phyloP scores from a whole-genome alignment of 2,329 filamentous ascomycete genomes.

The Aspergillus calidoustus region DNA sequence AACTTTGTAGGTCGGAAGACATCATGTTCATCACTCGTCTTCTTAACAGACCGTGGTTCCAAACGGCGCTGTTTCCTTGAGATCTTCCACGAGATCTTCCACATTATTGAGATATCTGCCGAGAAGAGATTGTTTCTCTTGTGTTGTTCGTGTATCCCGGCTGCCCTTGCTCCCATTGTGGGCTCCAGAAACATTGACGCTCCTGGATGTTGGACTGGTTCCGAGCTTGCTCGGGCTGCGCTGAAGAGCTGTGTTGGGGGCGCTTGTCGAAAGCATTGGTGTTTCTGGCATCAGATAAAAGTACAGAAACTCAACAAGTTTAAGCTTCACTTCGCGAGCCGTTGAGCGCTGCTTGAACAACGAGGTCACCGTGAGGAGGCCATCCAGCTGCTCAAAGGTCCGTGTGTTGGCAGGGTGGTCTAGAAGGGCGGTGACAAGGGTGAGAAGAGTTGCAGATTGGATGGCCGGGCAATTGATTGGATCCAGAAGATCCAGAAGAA shows the following conservation, averaged over 20 bases:
- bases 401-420: conserved; percentile 86
- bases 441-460: conserved; percentile 86
- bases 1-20: conserved; percentile 19
- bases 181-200: conserved; percentile 36
- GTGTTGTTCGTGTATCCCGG: conserved; percentile 65
- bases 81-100: conserved; percentile 80
- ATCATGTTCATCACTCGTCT: conserved; percentile 21
- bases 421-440: conserved; percentile 85
- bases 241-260: conserved; percentile 56
- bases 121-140: conserved; percentile 80
- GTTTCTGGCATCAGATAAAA: conserved; percentile 98
- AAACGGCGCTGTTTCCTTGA: conserved; percentile 79
- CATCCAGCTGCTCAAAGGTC: conserved; percentile 89
- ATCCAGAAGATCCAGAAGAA: conserved; percentile 92
- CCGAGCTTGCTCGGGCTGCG: conserved; percentile 71
- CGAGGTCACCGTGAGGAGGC: conserved; percentile 86
- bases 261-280: conserved; percentile 42
- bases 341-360: conserved; percentile 90
- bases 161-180: conserved; percentile 31
- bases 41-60: conserved; percentile 54
- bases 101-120: conserved; percentile 80
- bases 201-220: conserved; percentile 59
- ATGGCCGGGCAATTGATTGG: conserved; percentile 89
- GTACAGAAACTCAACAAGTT: conserved; percentile 96
- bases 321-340: conserved; percentile 86